A percentile compares a stretch with the other conserved stretches of the same genome.
Evolutionary conservation across 345 rosid species (phyloP).

Genomic region (Excoecaria agallocha): DNA sequence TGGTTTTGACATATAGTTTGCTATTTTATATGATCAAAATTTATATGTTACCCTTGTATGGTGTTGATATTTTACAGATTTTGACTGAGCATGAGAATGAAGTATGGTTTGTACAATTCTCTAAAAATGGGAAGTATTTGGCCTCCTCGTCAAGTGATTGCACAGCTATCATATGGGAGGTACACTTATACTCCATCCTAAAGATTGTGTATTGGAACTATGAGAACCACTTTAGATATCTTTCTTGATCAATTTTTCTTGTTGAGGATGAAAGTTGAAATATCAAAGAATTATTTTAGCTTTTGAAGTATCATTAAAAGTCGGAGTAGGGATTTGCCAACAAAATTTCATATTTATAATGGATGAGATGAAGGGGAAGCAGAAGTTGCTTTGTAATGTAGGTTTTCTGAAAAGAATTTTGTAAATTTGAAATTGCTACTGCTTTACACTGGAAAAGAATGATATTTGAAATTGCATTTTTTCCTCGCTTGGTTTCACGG

Average conservation of each 20-base stretch:
- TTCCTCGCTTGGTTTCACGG: not conserved
- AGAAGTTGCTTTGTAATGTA: not conserved
- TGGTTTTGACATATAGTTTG: not conserved
- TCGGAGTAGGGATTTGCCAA: not conserved
- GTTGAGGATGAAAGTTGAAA: not conserved
- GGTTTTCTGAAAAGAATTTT: not conserved
- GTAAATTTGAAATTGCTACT: not conserved
- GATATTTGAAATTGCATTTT: not conserved
- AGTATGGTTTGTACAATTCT: constrained; percentile 94
- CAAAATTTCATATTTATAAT: not conserved
- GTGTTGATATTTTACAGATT: constrained; percentile 49
- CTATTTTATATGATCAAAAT: constrained; percentile 6
- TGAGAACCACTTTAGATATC: not conserved
- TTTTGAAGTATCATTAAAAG: not conserved
- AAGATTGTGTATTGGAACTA: not conserved
- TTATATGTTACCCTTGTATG: not conserved
- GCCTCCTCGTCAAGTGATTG: constrained; percentile 93
- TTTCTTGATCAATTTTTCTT: not conserved
- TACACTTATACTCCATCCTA: constrained; percentile 18
- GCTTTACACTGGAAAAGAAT: not conserved
- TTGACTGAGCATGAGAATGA: constrained; percentile 77
- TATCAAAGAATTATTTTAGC: not conserved
- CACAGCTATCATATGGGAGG: constrained; percentile 94
- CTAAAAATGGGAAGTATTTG: constrained; percentile 68
- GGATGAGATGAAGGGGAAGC: not conserved